These are phyloP conservation scores for Stachybotrys echinatus DNA, from an alignment of 2,329 filamentous ascomycete species.

Conservation along the genomic window DNA sequence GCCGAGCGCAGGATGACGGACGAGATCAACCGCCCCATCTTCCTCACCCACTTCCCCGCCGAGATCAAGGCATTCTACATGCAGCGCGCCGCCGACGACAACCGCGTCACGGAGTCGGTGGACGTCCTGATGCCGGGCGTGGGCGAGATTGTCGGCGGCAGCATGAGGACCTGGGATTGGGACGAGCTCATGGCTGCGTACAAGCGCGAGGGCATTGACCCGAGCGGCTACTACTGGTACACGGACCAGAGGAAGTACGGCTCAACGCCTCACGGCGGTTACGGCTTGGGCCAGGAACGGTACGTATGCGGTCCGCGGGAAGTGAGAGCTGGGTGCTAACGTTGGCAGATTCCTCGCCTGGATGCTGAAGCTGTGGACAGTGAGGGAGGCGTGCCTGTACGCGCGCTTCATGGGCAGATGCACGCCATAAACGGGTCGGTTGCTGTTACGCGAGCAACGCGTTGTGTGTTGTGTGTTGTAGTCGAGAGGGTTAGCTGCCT, in stretches of 20 bases:
- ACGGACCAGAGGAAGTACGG: slow-evolving; percentile 97
- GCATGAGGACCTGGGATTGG: slow-evolving; percentile 91
- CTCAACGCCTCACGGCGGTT: slow-evolving; percentile 85
- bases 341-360: slow-evolving; percentile 51
- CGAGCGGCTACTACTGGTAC: slow-evolving; percentile 95
- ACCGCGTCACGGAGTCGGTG: slow-evolving; percentile 85
- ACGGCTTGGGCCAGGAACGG: slow-evolving; percentile 86
- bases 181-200: slow-evolving; percentile 88
- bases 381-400: slow-evolving; percentile 66
- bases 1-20: slow-evolving; percentile 97
- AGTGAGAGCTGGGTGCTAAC: background rate
- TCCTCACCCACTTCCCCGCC: slow-evolving; percentile 93
- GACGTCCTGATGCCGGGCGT: slow-evolving; percentile 86
- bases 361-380: slow-evolving; percentile 59
- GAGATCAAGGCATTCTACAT: slow-evolving; percentile 99
- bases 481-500: too few relatives aligned
- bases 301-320: slow-evolving; percentile 1
- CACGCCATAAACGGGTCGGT: slow-evolving; percentile 58
- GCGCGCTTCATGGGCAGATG: slow-evolving; percentile 77
- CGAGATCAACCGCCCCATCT: slow-evolving; percentile 89
- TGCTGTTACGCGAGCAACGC: background rate
- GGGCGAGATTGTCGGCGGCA: slow-evolving; percentile 93
- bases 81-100: slow-evolving; percentile 77
- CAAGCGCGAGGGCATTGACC: slow-evolving; percentile 77
- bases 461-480: background rate